phyloP scores from a whole-genome alignment of 768 basidiomycete genomes.

The Russula vinacea region DNA sequence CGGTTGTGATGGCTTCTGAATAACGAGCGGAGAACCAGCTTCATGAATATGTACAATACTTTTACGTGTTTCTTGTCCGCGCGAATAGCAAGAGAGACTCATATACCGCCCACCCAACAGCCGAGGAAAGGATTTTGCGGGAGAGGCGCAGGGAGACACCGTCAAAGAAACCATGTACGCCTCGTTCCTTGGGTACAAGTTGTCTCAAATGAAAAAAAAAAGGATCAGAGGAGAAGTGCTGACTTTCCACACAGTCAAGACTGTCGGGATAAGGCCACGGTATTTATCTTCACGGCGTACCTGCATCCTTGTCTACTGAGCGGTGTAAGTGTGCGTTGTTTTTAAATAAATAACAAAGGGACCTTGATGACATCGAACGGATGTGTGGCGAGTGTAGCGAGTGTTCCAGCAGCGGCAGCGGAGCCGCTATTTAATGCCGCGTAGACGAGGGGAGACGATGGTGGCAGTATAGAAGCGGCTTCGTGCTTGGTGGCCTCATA shows the following conservation, averaged over 20 bases:
- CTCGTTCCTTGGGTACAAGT: constrained; percentile 62
- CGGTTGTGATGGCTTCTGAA: no score
- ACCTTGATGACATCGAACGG: constrained; percentile 96
- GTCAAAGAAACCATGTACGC: constrained; percentile 77
- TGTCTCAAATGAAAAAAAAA: not conserved
- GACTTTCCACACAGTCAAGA: constrained; percentile 66
- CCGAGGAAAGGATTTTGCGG: constrained; percentile 84
- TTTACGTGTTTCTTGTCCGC: constrained; percentile 32
- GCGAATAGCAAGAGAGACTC: constrained; percentile 70
- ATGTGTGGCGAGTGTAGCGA: constrained; percentile 83
- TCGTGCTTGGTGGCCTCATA: constrained; percentile 86
- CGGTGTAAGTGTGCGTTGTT: constrained; percentile 4
- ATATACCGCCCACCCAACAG: constrained; percentile 89
- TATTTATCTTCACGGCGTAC: constrained; percentile 78
- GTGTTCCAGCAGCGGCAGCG: constrained; percentile 76
- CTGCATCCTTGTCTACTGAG: constrained; percentile 80
- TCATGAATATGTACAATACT: not conserved
- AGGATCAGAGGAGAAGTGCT: constrained; percentile 30
- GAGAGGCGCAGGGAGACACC: constrained; percentile 79
- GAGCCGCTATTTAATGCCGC: constrained; percentile 57
- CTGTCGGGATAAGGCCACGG: constrained; percentile 63
- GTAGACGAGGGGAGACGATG: constrained; percentile 46
- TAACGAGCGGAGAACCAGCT: not conserved
- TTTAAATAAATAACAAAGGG: constrained; percentile 16
- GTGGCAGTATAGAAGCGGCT: constrained; percentile 49